Evolutionary conservation across 768 basidiomycete species (phyloP).

Genomic region (Pleurotus tuber-regium): DNA sequence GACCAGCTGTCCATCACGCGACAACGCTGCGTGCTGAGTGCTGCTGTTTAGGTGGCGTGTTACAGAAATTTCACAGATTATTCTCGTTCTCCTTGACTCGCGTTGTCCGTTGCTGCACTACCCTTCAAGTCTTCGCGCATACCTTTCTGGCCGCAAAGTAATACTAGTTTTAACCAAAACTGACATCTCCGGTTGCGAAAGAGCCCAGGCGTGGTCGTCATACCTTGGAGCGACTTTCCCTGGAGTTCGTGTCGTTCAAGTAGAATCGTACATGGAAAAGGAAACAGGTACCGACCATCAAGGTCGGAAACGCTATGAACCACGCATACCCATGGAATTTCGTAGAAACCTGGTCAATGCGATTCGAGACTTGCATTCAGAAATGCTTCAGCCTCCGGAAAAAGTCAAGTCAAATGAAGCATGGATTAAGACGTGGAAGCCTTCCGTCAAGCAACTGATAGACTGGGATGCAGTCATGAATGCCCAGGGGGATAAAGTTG

Average conservation of each 20-base stretch:
- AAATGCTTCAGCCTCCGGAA: constrained; percentile 67
- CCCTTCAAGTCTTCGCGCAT: constrained; percentile 71
- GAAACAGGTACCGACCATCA: constrained; percentile 36
- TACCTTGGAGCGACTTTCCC: constrained; percentile 58
- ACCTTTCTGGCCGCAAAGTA: constrained; percentile 52
- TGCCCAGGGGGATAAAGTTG: constrained; percentile 42
- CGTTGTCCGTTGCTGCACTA: constrained; percentile 87
- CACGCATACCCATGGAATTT: constrained; percentile 66
- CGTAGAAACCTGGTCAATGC: constrained; percentile 62
- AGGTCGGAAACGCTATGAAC: constrained; percentile 50
- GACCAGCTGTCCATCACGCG: constrained; percentile 3
- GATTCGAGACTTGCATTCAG: constrained; percentile 62
- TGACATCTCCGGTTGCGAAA: constrained; percentile 73
- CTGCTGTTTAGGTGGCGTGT: constrained; percentile 78
- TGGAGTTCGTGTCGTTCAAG: constrained; percentile 59
- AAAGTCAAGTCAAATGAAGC: constrained; percentile 37
- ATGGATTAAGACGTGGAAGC: constrained; percentile 59
- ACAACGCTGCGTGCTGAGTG: constrained; percentile 12
- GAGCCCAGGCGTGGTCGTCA: constrained; percentile 62
- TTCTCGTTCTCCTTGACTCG: constrained; percentile 85
- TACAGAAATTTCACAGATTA: constrained; percentile 84
- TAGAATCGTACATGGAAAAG: constrained; percentile 72
- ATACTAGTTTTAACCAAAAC: constrained; percentile 86
- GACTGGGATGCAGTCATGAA: constrained; percentile 70
- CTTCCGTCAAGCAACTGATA: constrained; percentile 59